A percentile compares a stretch with the other conserved stretches of the same genome.
Conservation (phyloP, 164 flowering plant species). For the Aristolochia fimbriata region DNA sequence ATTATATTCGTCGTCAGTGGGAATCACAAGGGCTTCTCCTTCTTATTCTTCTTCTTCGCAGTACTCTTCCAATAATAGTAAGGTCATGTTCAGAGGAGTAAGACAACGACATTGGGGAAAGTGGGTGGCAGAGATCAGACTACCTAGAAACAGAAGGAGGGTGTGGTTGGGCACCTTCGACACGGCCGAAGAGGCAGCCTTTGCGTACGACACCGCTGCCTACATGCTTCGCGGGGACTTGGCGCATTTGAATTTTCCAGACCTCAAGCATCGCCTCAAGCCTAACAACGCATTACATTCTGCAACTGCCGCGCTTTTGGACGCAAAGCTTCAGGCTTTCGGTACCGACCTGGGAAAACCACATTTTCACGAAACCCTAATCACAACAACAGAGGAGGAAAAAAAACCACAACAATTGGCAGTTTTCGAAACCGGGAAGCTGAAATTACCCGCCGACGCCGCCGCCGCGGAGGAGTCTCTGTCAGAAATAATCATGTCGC, state of each 20-base stretch:
- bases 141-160: constrained; percentile 77
- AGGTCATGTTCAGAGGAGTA: constrained; percentile 76
- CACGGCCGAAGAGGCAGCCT: constrained; percentile 75
- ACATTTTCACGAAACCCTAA: no score
- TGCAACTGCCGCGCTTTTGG: constrained; percentile 47
- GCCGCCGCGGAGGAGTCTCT: no score
- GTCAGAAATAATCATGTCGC: no score
- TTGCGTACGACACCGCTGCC: constrained; percentile 87
- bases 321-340: constrained; percentile 67
- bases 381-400: no score
- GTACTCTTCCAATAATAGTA: constrained; percentile 34
- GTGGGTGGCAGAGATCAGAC: constrained; percentile 92
- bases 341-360: no score
- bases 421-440: no score
- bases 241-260: constrained; percentile 81
- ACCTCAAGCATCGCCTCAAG: constrained; percentile 61
- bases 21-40: constrained; percentile 10
- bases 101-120: constrained; percentile 98
- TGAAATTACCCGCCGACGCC: no score
- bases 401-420: no score
- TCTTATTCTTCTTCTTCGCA: constrained; percentile 9
- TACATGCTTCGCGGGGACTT: constrained; percentile 72
- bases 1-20: constrained; percentile 15
- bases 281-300: constrained; percentile 17
- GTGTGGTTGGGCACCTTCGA: constrained; percentile 91